Evolutionary conservation across 2,329 filamentous ascomycete genomes (phyloP), one percentile per base, ranked within the genome.

Genomic region (Rutstroemia sp.): DNA sequence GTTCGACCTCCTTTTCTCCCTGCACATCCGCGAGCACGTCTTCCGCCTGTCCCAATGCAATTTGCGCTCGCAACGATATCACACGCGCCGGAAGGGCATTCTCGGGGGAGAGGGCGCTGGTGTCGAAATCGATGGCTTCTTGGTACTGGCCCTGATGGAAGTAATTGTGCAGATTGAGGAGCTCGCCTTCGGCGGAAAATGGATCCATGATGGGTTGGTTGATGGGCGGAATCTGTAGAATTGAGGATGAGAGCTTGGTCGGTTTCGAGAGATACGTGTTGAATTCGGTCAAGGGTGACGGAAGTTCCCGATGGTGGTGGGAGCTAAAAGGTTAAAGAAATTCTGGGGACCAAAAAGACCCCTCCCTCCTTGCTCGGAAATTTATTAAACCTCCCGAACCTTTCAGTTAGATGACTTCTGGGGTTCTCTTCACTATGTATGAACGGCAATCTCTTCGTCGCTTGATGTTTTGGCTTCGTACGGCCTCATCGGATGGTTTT

Each of bases 91-190:
- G 83, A 14, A 91, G 78, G 48, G 79, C 78, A 75, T 96, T 96
- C 67, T 87, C 83, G 61, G 84, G 46, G 46, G 89, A 94, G 68
- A 97, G 87, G 58, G 84, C 78, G 5, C 87, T 84, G 45, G 84
- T 87, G 73, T 95, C 87, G 74, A 91, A 95, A 75, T 94, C 87
- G 73, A 95, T 73, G 61, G 95, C 92, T 69, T 86, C 79, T 69
- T 89, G 81, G 79, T 89, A 96, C 77, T 95, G 92, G 69, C 89
- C 91, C 72, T 86, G 82, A 72, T 86, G 80, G 74, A 87, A 87
- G 73, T 82, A 73, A 73, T 82, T 86, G 75, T 86, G 82, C 62
- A 87, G 80, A 73, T 85, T 87, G 71, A 87, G 80, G 65, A 88
- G 74, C 75, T 88, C 84, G 73, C 83, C 83, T 73, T 87, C 84